Evolutionary conservation across 2,329 filamentous ascomycete species (phyloP), one percentile per base, ranked within the genome.

Genomic region (Grosmannia serpens): DNA sequence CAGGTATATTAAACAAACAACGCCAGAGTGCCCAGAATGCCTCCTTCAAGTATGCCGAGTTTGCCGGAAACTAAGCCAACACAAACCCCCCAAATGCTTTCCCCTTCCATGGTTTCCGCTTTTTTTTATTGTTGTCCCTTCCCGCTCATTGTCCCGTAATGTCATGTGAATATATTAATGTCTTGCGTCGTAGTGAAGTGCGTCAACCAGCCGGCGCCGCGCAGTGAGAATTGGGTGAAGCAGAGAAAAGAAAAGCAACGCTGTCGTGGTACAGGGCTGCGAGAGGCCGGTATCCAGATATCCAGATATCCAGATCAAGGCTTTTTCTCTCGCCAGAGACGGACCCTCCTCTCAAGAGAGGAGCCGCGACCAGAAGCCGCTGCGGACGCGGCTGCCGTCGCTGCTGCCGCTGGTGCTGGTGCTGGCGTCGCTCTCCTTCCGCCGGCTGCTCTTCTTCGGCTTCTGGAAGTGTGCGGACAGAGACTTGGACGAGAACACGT

Each of bases 401-500:
- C 50, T 47, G 53, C 55, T 59, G 44, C 22, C 51, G 58, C 29
- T 58, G 59, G 56, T 61, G 60, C 55, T 59, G 26, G 64, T 65
- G 53, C 64, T 66, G 50, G 69, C 69, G 35, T 69, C 66, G 62
- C 68, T 71, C 50, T 54, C 59, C 65, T 70, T 69, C 41, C 41
- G 41, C 41, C 41, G 41, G 60, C 69, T 64, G 52, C 53, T 27
- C 26, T 52, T 52, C 27, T 56, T 51, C 24, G 31, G n/a, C 53
- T 31, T 56, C 62, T 52, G 61, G 33, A 61, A 50, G 17, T 44
- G 33, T 49, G 59, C 59, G 20, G 63, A 60, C 17, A 46, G 22
- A 3, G 27, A 29, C 22, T 47, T 46, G 9, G 22, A 20, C 52
- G 63, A 65, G 64, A 71, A 73, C 63, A 76, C 67, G 73, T 87